Evolutionary conservation across 208 protist species (phyloP).

Genomic region (Borovskyia barvae): DNA sequence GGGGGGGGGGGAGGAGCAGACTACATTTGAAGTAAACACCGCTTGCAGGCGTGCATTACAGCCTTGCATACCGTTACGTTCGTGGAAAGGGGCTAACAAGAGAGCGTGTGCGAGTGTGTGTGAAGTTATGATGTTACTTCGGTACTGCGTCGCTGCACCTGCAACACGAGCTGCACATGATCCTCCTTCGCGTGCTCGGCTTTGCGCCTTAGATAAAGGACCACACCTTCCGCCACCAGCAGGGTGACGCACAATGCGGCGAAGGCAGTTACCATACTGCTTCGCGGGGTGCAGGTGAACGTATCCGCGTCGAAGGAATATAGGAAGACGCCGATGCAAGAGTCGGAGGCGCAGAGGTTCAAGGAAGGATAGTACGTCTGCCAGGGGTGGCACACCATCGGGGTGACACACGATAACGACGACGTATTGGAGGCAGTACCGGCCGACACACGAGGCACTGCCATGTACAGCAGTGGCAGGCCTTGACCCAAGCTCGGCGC

Average conservation of each 20-base stretch:
- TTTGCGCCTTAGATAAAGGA: conserved; percentile 33
- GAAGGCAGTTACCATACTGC: conserved; percentile 17
- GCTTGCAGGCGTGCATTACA: too few species aligned
- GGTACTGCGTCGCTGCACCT: conserved; percentile 28
- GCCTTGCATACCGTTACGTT: background rate
- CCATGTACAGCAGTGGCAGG: conserved; percentile 34
- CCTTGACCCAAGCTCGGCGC: background rate
- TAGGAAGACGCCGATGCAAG: conserved; percentile 28
- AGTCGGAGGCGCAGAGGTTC: conserved; percentile 40
- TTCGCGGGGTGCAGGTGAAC: conserved; percentile 34
- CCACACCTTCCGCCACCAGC: conserved; percentile 30
- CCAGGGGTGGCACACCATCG: conserved; percentile 9
- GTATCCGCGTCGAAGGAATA: conserved; percentile 44
- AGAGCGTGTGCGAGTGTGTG: background rate
- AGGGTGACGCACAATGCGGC: conserved; percentile 24
- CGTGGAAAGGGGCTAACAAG: background rate
- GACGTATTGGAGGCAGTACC: background rate
- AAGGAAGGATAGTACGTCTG: conserved; percentile 40
- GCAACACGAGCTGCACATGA: conserved; percentile 35
- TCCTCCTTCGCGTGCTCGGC: conserved; percentile 27
- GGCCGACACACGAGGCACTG: conserved; percentile 7
- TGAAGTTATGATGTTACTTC: conserved; percentile 1
- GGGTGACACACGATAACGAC: conserved; percentile 1
- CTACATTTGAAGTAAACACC: too few species aligned
- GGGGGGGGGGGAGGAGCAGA: too few species aligned